Evolutionary conservation across 106 monocot genomes (phyloP), one percentile per base, ranked within the genome.

Genomic region (Dendrobium officinale): DNA sequence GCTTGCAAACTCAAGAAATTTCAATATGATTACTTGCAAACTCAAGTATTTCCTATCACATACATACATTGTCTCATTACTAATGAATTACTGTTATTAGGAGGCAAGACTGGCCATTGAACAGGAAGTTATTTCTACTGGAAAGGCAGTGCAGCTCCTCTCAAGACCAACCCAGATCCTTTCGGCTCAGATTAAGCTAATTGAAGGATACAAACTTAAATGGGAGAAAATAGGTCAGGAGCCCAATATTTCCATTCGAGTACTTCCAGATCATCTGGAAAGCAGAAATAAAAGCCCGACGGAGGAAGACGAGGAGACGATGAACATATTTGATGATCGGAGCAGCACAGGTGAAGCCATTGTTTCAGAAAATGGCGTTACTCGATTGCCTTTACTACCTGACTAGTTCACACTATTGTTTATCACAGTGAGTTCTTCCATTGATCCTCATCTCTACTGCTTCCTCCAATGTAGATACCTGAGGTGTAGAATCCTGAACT

Each of bases 91-190:
- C 9, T 27, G 13, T 20, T 86, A 31, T n/a, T 77, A 97, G 94
- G 97, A 97, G 72, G 88, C 86, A 47, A 97, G 97, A 81, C 75
- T 90, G 82, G 94, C 97, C 29, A 92, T 94, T 40, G 94, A 92
- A 77, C 82, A 91, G 66, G 84, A 86, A 67, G 94, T 97, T 56
- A 94, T 97, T 83, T 90, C 97, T 44, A 86, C 79, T 54, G 85
- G 88, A 19, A 80, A 91, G 70, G 18, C 73, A 24, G 90, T 89
- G 22, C 86, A 89, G 83, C 85, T 97, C 76, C 96, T 94, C 2
- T 90, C 92, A 11, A 89, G 94, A 78, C 87, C 89, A 42, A 31
- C 83, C 9, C 73, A 79, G 4, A 82, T 94, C 42, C 84, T 94
- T 72, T 78, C 67, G 49, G 77, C 80, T 67, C 96, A 97, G 81